Conservation (phyloP, 2,329 filamentous ascomycete species). For the Coniosporium tulheliwenetii region DNA sequence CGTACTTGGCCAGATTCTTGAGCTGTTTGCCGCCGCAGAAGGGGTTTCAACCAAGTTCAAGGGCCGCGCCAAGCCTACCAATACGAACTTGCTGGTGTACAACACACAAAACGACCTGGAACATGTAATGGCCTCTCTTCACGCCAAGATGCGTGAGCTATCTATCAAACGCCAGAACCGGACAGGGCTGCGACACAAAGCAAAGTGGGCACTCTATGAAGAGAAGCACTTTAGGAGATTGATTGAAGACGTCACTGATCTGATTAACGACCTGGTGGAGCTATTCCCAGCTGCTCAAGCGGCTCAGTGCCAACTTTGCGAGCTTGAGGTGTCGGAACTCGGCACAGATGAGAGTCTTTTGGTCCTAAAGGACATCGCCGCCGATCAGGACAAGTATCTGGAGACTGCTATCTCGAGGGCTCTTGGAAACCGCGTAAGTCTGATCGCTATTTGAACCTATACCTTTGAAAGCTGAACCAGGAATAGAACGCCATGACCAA, state of each 20-base stretch:
- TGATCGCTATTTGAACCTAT: too few relatives aligned
- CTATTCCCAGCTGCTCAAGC: slow-evolving; percentile 12
- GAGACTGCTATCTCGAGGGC: slow-evolving; percentile 1
- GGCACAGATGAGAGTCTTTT: slow-evolving; percentile 1
- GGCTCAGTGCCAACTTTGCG: slow-evolving; percentile 8
- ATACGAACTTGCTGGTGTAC: slow-evolving; percentile 4
- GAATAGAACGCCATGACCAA: too few relatives aligned
- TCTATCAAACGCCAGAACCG: slow-evolving; percentile 12
- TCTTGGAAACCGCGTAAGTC: slow-evolving; percentile 1
- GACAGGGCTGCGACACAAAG: slow-evolving; percentile 9
- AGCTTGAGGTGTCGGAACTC: slow-evolving; percentile 8
- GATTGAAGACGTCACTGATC: slow-evolving; percentile 14
- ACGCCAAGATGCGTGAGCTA: slow-evolving; percentile 12
- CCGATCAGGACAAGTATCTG: slow-evolving; percentile 1
- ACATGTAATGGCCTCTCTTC: slow-evolving; percentile 6
- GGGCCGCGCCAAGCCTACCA: slow-evolving; percentile 2
- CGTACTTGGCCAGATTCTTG: slow-evolving; percentile 11
- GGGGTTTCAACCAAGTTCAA: slow-evolving; percentile 9
- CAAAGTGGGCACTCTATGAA: slow-evolving; percentile 14
- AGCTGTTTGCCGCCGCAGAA: slow-evolving; percentile 12
- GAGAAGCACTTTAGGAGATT: slow-evolving; percentile 13
- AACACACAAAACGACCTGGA: slow-evolving; percentile 9
- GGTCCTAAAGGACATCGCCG: slow-evolving; percentile 1
- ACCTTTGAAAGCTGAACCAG: too few relatives aligned
- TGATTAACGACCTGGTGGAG: slow-evolving; percentile 11